A percentile compares a stretch with the other conserved stretches of the same genome.
Evolutionary conservation across 1,139 yeast species (phyloP).

Genomic region (Lodderomyces margitis): DNA sequence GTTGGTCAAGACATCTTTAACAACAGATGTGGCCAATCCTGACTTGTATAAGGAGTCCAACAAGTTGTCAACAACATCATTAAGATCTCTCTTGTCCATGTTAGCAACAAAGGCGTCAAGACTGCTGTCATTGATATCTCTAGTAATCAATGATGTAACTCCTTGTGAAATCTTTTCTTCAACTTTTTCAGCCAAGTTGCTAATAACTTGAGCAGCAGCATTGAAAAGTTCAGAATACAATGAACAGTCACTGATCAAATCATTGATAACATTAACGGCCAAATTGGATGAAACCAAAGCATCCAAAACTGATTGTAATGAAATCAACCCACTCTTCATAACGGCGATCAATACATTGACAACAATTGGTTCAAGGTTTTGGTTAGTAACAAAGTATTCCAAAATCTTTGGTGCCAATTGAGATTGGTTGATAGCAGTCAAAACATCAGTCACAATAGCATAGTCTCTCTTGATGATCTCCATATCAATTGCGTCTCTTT

Average conservation of each 20-base stretch:
- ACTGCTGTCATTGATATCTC: slow-evolving; percentile 17
- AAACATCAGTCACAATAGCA: slow-evolving; percentile 42
- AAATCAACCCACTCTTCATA: slow-evolving; percentile 32
- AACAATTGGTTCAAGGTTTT: slow-evolving; percentile 37
- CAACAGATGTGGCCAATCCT: slow-evolving; percentile 44
- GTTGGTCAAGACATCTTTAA: slow-evolving; percentile 41
- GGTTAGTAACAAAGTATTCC: slow-evolving; percentile 34
- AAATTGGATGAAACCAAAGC: slow-evolving; percentile 42
- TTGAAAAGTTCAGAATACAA: slow-evolving; percentile 39
- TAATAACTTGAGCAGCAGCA: slow-evolving; percentile 29
- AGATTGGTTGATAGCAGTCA: slow-evolving; percentile 38
- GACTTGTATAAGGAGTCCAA: slow-evolving; percentile 42
- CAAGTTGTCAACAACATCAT: slow-evolving; percentile 34
- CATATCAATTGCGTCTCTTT: slow-evolving; percentile 31
- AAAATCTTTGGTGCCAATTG: slow-evolving; percentile 39
- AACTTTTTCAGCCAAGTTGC: slow-evolving; percentile 30
- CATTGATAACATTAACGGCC: slow-evolving; percentile 35
- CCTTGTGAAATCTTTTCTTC: slow-evolving; percentile 25
- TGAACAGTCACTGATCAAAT: slow-evolving; percentile 41
- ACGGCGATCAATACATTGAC: slow-evolving; percentile 31
- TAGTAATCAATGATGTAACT: slow-evolving; percentile 16
- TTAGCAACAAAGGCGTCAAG: slow-evolving; percentile 9
- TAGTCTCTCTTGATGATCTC: slow-evolving; percentile 32
- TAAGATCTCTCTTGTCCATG: slow-evolving; percentile 27
- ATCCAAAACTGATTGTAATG: slow-evolving; percentile 33